These are phyloP conservation scores for Avena atlantica DNA, from an alignment of 176 grass and related monocot species.

Conservation along the genomic window DNA sequence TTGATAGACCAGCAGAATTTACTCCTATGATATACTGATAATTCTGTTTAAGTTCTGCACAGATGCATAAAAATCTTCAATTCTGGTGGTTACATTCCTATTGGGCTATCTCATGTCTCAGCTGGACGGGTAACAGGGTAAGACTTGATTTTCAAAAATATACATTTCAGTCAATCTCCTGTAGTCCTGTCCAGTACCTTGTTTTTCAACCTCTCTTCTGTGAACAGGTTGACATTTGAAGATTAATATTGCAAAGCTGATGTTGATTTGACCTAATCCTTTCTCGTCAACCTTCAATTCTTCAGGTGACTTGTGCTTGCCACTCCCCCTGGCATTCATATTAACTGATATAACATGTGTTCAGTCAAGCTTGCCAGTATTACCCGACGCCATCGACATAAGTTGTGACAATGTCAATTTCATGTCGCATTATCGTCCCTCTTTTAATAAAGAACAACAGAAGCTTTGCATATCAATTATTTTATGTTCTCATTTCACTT, in stretches of 20 bases:
- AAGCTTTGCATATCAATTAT: neutral
- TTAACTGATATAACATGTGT: constrained; percentile 17
- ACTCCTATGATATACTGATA: constrained; percentile 11
- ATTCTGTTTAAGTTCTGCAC: neutral
- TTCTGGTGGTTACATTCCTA: constrained; percentile 1
- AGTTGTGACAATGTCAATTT: neutral
- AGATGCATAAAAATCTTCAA: neutral
- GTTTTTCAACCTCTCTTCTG: constrained; percentile 8
- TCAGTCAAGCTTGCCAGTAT: neutral
- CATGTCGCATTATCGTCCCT: constrained; percentile 25
- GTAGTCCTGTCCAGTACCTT: neutral
- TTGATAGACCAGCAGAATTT: neutral
- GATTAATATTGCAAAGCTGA: constrained; percentile 14
- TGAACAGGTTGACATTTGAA: constrained; percentile 7
- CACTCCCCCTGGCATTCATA: neutral
- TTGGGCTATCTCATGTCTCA: neutral
- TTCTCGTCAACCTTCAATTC: neutral
- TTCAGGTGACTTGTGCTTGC: constrained; percentile 17
- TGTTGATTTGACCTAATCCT: constrained; percentile 4
- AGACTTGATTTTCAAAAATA: neutral
- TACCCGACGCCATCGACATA: neutral
- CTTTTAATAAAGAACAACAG: neutral
- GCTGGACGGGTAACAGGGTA: neutral
- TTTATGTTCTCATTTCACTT: neutral
- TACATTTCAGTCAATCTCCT: constrained; percentile 11